A percentile compares a stretch with the other conserved stretches of the same genome.
phyloP scores from a whole-genome alignment of 2,329 filamentous ascomycete genomes.

The Alternaria alternata region DNA sequence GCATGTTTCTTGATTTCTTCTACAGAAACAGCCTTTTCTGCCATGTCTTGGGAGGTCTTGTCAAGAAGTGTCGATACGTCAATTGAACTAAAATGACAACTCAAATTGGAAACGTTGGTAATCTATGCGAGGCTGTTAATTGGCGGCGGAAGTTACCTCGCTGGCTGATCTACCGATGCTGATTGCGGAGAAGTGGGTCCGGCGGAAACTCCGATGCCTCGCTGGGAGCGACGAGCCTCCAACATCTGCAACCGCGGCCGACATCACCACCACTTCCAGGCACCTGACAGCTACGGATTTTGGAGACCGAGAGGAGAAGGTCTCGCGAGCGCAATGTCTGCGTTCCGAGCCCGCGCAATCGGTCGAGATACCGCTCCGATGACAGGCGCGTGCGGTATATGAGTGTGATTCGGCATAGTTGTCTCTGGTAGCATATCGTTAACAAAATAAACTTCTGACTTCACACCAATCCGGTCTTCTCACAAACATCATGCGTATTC shows the following conservation, averaged over 20 bases:
- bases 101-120: not conserved
- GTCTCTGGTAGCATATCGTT: not conserved
- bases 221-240: not conserved
- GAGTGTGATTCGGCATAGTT: slow-evolving; percentile 4
- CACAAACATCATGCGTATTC: slow-evolving; percentile 49
- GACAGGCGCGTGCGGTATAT: slow-evolving; percentile 2
- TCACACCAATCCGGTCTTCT: not conserved
- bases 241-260: not conserved
- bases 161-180: slow-evolving; percentile 8
- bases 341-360: not conserved
- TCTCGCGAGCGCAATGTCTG: not conserved
- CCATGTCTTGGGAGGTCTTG: not conserved
- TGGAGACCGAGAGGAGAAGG: not conserved
- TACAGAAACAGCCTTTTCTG: not conserved
- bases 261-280: not conserved
- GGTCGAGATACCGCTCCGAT: slow-evolving; percentile 4
- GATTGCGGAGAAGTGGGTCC: slow-evolving; percentile 14
- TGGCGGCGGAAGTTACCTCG: slow-evolving; percentile 2
- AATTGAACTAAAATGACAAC: not conserved
- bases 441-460: not conserved
- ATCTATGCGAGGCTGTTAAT: not conserved
- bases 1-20: slow-evolving; percentile 1
- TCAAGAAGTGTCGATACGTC: not conserved
- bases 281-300: not conserved
- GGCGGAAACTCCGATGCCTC: slow-evolving; percentile 12